Percentiles rank a stretch among this genome's conserved stretches.
Conservation (phyloP, 176 grass and related monocot species). For the Cenchrus fungigraminus region DNA sequence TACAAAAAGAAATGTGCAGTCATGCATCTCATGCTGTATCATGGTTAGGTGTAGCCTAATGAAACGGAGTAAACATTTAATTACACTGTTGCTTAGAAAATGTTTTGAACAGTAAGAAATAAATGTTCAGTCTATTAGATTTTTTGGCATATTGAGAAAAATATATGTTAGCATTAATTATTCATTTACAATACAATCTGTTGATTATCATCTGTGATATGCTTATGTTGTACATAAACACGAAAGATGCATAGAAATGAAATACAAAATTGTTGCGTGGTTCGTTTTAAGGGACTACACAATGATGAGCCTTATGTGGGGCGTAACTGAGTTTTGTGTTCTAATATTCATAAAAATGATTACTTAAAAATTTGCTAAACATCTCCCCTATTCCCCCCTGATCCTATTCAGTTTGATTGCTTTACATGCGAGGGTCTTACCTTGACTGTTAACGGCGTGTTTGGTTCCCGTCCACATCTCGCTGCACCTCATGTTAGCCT, state of each 20-base stretch:
- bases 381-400: background rate
- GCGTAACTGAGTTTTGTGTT: background rate
- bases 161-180: background rate
- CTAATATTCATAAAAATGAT: background rate
- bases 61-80: background rate
- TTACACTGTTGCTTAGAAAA: background rate
- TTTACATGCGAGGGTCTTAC: background rate
- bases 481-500: no score
- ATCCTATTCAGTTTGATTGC: no score
- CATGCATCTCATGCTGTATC: slow-evolving; percentile 2
- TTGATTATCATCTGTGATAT: background rate
- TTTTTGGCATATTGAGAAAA: background rate
- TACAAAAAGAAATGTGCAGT: background rate
- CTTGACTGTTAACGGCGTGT: background rate
- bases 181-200: background rate
- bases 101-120: background rate
- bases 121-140: background rate
- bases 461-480: no score
- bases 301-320: background rate
- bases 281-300: background rate
- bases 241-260: background rate
- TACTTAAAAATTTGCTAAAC: background rate
- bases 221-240: background rate
- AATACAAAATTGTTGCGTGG: no score
- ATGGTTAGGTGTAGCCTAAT: background rate